phyloP scores from a whole-genome alignment of 306 rosid genomes.

The Delonix regia region DNA sequence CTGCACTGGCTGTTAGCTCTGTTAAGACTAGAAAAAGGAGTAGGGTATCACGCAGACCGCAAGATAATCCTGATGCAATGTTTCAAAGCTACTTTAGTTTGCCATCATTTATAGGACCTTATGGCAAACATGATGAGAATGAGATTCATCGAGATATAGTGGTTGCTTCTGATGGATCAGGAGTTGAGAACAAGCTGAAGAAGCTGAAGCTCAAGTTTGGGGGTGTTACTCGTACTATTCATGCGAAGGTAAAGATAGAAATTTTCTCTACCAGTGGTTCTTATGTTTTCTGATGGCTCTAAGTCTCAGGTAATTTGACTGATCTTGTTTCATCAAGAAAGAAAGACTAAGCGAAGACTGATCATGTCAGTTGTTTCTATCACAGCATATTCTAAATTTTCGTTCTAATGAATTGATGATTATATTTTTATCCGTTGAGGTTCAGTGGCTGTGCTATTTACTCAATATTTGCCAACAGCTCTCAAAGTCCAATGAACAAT shows the following conservation, averaged over 20 bases:
- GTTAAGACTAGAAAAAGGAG: slow-evolving; percentile 48
- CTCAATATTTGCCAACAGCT: too few species aligned
- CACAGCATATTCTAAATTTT: too few species aligned
- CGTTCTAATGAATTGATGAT: too few species aligned
- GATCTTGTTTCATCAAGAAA: background rate
- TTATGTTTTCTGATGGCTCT: background rate
- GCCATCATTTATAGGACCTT: slow-evolving; percentile 5
- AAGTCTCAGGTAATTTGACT: slow-evolving; percentile 25
- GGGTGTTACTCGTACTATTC: slow-evolving; percentile 50
- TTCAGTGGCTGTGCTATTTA: too few species aligned
- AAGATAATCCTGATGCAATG: slow-evolving; percentile 33
- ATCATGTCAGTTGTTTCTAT: too few species aligned
- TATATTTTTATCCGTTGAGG: too few species aligned
- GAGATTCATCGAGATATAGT: slow-evolving; percentile 1
- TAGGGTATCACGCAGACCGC: slow-evolving; percentile 36
- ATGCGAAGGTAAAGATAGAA: slow-evolving; percentile 26
- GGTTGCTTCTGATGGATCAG: slow-evolving; percentile 38
- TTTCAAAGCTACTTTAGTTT: slow-evolving; percentile 14
- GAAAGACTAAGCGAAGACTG: background rate
- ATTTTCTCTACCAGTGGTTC: slow-evolving; percentile 15
- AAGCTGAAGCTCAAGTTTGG: slow-evolving; percentile 51
- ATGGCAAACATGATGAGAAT: slow-evolving; percentile 1
- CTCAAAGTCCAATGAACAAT: too few species aligned
- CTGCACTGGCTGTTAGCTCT: slow-evolving; percentile 26
- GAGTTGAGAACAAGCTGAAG: slow-evolving; percentile 40